Percentiles rank a stretch among this genome's conserved stretches.
Conservation (phyloP, 148 eudicot species). For the Amaranthus palmeri region DNA sequence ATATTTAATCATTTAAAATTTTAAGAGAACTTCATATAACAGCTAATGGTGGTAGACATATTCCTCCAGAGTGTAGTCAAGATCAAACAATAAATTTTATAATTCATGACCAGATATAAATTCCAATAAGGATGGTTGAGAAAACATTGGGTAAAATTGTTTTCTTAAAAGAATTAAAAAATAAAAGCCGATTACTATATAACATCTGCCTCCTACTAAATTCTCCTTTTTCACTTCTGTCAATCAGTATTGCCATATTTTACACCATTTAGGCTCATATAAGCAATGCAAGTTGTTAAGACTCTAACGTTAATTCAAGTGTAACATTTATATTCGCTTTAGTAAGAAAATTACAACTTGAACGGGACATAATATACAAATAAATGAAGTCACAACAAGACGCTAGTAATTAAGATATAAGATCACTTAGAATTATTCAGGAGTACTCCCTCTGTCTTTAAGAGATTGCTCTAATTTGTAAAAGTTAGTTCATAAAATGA, state of each 20-base stretch:
- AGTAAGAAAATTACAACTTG: no score
- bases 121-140: background rate
- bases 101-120: background rate
- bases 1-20: background rate
- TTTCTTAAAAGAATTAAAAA: no score
- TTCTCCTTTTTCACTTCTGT: no score
- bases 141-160: background rate
- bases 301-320: background rate
- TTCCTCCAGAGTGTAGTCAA: background rate
- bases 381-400: slow-evolving; percentile 3
- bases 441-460: no score
- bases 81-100: background rate
- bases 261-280: no score
- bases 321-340: background rate
- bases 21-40: background rate
- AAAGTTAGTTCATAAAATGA: no score
- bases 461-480: no score
- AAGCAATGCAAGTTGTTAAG: background rate
- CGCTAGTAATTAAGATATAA: background rate
- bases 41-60: background rate
- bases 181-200: no score
- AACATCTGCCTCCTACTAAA: no score
- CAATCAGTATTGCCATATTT: no score
- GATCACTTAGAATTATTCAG: no score
- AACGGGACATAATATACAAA: no score